Base-by-base conservation (phyloP, 805 yeast genomes). In the Pichia thaimueangensis region DNA sequence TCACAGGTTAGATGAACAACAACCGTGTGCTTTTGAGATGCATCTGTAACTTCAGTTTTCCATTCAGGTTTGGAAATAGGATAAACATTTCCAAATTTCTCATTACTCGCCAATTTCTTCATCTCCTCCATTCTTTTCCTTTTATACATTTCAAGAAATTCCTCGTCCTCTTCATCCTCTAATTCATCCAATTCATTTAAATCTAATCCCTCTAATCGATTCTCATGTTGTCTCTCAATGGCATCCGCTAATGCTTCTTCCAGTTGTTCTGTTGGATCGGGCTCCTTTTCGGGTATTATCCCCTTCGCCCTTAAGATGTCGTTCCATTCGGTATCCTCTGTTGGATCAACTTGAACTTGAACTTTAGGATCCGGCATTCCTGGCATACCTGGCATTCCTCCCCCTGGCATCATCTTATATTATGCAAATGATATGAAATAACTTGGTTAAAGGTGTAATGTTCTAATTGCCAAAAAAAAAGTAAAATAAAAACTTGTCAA, bases 271-370 rank as follows among this genome's bases (percentile, higher is more conserved):
- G 95, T 79, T 9, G 96, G 95, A 17, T 94, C 86, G 20, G 89
- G 88, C 22, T 94, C 87, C 54, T 83, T 80, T 57, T 85, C 88
- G 1, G 98, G 98, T 38, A 93, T 86, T 42, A 93, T 79, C 20
- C 97, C 97, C 48, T 89, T 86, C 3, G 77, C 74, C 50, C 99
- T 71, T 35, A 93, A 71, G 51, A 93, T 88, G 62, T 93, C 99
- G 59, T 93, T 93, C 98, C 99, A 93, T 62, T 93, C 98, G 0
- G 98, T 93, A 60, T 93, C 99, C 63, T 93, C 99, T 48, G 76
- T 77, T 28, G 96, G 97, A 63, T 93, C 89, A 42, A 89, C 96
- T 63, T 88, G 86, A 37, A 88, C 88, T 51, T 80, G 86, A 42
- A 83, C 70, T 66, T 81, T 74, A 27, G 79, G 76, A 46, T 78